Percentiles rank a stretch among this genome's conserved stretches.
phyloP scores from a whole-genome alignment of 768 basidiomycete genomes.

The Kondoa subrosea region DNA sequence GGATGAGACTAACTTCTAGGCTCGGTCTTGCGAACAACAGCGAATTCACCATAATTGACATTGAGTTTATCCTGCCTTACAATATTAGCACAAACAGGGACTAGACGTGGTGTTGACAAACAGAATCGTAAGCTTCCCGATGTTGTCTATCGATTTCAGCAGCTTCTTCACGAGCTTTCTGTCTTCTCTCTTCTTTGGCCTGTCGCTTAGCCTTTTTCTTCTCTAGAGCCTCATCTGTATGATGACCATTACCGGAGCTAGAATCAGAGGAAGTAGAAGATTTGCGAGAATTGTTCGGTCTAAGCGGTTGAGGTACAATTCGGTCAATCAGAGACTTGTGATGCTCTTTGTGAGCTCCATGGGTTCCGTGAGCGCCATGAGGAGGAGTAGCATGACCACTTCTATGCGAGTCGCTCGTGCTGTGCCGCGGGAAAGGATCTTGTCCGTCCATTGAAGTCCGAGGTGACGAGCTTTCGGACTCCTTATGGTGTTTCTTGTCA shows the following conservation, averaged over 20 bases:
- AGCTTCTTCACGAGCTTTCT: background rate
- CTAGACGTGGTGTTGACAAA: background rate
- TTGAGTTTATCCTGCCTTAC: conserved; percentile 43
- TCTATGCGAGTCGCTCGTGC: background rate
- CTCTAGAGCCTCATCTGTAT: background rate
- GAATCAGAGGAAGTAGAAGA: background rate
- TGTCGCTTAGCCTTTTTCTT: background rate
- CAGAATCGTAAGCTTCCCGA: background rate
- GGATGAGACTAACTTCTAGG: background rate
- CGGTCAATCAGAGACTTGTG: background rate
- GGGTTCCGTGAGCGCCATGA: no score
- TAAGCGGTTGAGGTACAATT: no score
- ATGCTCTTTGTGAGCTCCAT: background rate
- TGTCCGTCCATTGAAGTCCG: background rate
- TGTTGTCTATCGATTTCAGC: background rate
- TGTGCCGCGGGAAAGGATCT: background rate
- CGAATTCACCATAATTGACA: conserved; percentile 51
- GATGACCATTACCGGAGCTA: background rate
- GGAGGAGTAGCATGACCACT: background rate
- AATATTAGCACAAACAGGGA: background rate
- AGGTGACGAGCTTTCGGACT: background rate
- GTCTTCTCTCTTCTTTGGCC: background rate
- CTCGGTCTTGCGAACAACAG: conserved; percentile 7
- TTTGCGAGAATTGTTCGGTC: background rate
- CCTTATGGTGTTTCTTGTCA: background rate